Percentiles rank a stretch among this genome's conserved stretches.
Evolutionary conservation across 441 rosid genomes (phyloP).

Genomic region (Bruguiera hainesii): DNA sequence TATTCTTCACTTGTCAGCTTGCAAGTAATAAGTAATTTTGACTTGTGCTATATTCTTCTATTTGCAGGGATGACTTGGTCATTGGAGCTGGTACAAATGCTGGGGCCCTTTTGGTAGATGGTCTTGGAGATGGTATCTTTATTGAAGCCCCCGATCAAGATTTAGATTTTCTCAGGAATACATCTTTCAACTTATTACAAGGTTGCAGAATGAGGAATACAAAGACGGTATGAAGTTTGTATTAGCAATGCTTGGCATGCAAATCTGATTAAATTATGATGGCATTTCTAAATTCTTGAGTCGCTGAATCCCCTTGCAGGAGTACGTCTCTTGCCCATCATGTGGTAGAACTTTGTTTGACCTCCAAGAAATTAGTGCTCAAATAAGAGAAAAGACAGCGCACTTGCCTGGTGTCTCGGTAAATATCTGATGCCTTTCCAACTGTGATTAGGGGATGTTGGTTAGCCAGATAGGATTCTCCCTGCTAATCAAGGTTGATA

Average conservation of each 20-base stretch:
- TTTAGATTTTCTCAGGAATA: slow-evolving; percentile 78
- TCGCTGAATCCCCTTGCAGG: slow-evolving; percentile 42
- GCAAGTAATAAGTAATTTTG: slow-evolving; percentile 10
- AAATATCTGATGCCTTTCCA: slow-evolving; percentile 19
- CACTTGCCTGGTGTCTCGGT: slow-evolving; percentile 99
- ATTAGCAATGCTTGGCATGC: not conserved
- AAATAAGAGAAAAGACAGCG: slow-evolving; percentile 85
- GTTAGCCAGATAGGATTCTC: not conserved
- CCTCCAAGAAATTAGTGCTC: slow-evolving; percentile 93
- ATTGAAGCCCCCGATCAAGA: slow-evolving; percentile 85
- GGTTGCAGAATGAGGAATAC: slow-evolving; percentile 99
- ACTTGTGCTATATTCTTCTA: slow-evolving; percentile 16
- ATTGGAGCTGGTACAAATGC: slow-evolving; percentile 80
- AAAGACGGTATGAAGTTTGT: slow-evolving; percentile 62
- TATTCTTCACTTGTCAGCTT: not conserved
- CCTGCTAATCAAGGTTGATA: not conserved
- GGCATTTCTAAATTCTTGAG: not conserved
- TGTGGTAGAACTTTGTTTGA: slow-evolving; percentile 97
- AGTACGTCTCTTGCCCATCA: slow-evolving; percentile 96
- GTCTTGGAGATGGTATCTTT: slow-evolving; percentile 94
- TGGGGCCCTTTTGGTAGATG: slow-evolving; percentile 88
- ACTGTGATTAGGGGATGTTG: slow-evolving; percentile 7
- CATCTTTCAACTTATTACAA: slow-evolving; percentile 90
- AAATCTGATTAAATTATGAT: not conserved
- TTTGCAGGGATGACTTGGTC: slow-evolving; percentile 86